phyloP scores from a whole-genome alignment of 2,329 filamentous ascomycete species.

The Furcasterigmium furcatum region DNA sequence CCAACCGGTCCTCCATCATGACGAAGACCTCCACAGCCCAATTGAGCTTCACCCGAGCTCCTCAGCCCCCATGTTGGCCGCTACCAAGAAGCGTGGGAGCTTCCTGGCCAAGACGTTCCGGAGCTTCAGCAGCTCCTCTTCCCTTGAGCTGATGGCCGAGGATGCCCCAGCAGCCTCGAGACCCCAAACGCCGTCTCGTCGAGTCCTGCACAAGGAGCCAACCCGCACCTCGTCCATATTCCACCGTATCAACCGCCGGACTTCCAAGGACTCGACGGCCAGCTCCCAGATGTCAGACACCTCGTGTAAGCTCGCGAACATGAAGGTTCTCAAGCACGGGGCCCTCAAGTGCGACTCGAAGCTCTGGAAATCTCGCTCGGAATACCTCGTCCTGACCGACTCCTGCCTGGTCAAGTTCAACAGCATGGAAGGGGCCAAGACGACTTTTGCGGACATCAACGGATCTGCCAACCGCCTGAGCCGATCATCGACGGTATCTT shows the following conservation, averaged over 20 bases:
- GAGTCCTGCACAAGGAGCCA: conserved; percentile 30
- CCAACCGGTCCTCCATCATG: neutral
- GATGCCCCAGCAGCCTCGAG: neutral
- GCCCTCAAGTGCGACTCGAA: conserved; percentile 47
- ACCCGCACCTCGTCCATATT: conserved; percentile 28
- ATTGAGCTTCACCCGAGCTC: neutral
- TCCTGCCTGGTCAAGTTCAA: conserved; percentile 48
- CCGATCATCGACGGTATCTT: conserved; percentile 18
- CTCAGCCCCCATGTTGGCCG: conserved; percentile 5
- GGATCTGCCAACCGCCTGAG: conserved; percentile 14
- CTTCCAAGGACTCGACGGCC: conserved; percentile 31
- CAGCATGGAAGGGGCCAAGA: conserved; percentile 41
- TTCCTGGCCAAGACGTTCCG: conserved; percentile 14
- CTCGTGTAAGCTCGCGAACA: conserved; percentile 11
- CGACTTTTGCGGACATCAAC: conserved; percentile 42
- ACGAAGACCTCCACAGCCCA: neutral
- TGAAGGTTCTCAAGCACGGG: conserved; percentile 41
- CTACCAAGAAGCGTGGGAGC: conserved; percentile 9
- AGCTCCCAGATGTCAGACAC: conserved; percentile 16
- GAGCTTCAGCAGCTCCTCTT: conserved; percentile 13
- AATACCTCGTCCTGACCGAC: conserved; percentile 50
- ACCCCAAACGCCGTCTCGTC: conserved; percentile 6
- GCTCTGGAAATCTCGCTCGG: conserved; percentile 43
- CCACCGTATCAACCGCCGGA: conserved; percentile 35
- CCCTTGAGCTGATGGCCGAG: conserved; percentile 8